Conservation (phyloP, 495 filamentous ascomycete genomes). For the Beverwykella pulmonaria region DNA sequence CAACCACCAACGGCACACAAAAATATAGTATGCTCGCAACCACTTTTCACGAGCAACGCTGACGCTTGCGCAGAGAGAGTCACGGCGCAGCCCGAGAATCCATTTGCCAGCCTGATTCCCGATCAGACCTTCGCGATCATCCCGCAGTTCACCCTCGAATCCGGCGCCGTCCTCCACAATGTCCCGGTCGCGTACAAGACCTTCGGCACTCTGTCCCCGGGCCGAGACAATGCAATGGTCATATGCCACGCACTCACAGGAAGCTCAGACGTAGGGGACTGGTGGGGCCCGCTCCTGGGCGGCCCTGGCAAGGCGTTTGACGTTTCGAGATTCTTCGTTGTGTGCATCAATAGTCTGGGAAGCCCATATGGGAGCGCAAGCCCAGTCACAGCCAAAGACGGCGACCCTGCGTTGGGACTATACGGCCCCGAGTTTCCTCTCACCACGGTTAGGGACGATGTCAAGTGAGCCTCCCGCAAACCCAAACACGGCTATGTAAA, state of each 20-base stretch:
- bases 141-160: constrained; percentile 90
- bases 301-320: constrained; percentile 91
- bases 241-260: constrained; percentile 97
- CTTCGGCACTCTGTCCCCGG: constrained; percentile 71
- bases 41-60: constrained; percentile 17
- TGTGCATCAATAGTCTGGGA: constrained; percentile 94
- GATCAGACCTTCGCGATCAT: constrained; percentile 83
- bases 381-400: constrained; percentile 86
- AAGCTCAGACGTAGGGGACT: constrained; percentile 93
- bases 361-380: constrained; percentile 97
- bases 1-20: constrained; percentile 20
- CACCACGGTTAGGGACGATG: constrained; percentile 93
- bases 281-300: constrained; percentile 95
- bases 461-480: constrained; percentile 61
- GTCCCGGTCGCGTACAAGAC: constrained; percentile 93
- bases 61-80: constrained; percentile 55
- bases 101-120: constrained; percentile 81
- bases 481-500: not conserved
- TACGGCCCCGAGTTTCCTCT: constrained; percentile 97
- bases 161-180: constrained; percentile 81
- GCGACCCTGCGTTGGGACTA: constrained; percentile 68
- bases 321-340: constrained; percentile 85
- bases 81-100: constrained; percentile 81
- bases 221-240: constrained; percentile 87
- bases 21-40: constrained; percentile 26